Percentiles rank a stretch among this genome's conserved stretches.
Evolutionary conservation across 208 protist species (phyloP).

Genomic region (Kentomonas sorsogonicus): DNA sequence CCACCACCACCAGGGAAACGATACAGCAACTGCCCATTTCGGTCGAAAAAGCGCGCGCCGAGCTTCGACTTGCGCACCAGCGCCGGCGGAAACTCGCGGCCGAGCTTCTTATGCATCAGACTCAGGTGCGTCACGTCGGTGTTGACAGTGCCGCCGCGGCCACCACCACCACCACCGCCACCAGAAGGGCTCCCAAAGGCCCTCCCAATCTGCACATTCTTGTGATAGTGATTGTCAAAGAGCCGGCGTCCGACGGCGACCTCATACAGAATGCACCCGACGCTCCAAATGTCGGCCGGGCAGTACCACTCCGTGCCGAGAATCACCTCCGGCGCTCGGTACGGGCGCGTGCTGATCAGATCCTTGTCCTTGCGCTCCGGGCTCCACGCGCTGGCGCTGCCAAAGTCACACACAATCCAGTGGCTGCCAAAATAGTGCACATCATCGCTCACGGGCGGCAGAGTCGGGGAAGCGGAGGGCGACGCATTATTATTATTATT

Average conservation of each 20-base stretch:
- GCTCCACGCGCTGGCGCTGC: conserved; percentile 72
- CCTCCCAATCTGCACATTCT: too few species aligned
- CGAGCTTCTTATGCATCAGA: conserved; percentile 68
- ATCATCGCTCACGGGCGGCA: too few species aligned
- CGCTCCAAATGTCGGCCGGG: conserved; percentile 92
- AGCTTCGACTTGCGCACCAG: conserved; percentile 38
- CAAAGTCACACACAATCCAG: conserved; percentile 87
- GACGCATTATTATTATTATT: too few species aligned
- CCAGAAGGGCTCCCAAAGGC: too few species aligned
- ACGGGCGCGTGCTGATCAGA: conserved; percentile 87
- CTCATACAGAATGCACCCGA: conserved; percentile 92
- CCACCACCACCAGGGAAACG: background rate
- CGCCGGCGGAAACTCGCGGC: conserved; percentile 46
- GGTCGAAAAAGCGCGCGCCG: conserved; percentile 51
- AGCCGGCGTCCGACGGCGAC: conserved; percentile 83
- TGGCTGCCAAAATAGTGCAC: conserved; percentile 41
- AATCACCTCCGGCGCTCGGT: conserved; percentile 89
- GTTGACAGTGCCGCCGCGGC: too few species aligned
- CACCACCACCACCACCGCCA: too few species aligned
- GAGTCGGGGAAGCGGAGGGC: too few species aligned
- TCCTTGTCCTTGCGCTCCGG: conserved; percentile 66
- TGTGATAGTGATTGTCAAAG: conserved; percentile 88
- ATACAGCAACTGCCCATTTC: conserved; percentile 37
- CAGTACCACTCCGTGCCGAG: conserved; percentile 85
- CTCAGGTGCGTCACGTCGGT: conserved; percentile 78